phyloP scores from a whole-genome alignment of 2,329 filamentous ascomycete genomes.

The Cytospora schulzeri region DNA sequence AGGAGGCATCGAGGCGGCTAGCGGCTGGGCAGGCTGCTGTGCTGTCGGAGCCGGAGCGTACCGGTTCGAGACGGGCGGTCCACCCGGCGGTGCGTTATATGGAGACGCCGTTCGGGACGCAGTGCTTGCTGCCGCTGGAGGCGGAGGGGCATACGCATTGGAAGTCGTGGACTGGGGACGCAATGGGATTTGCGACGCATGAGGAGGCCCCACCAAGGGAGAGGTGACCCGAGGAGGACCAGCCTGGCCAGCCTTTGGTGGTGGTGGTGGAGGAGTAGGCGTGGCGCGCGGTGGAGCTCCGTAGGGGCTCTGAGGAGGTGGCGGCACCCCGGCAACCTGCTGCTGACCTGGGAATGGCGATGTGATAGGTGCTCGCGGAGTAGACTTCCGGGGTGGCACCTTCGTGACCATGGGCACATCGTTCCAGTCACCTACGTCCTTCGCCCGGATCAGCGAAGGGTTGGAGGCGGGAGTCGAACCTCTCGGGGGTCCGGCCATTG shows the following conservation, averaged over 20 bases:
- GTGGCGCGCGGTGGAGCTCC: constrained; percentile 57
- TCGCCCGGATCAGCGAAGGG: constrained; percentile 68
- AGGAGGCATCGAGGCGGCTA: constrained; percentile 42
- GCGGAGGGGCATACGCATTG: constrained; percentile 66
- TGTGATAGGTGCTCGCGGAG: constrained; percentile 71
- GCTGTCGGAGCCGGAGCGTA: constrained; percentile 71
- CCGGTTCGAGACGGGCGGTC: constrained; percentile 69
- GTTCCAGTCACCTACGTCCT: constrained; percentile 85
- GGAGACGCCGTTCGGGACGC: constrained; percentile 77
- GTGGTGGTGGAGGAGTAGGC: constrained; percentile 75
- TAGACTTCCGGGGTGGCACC: constrained; percentile 71
- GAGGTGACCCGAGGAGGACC: constrained; percentile 72
- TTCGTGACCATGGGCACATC: constrained; percentile 87
- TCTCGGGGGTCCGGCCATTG: constrained; percentile 48
- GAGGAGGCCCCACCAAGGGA: constrained; percentile 62
- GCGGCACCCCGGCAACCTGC: constrained; percentile 43
- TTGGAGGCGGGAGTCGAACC: constrained; percentile 67
- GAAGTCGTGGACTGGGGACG: constrained; percentile 60
- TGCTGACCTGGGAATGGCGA: constrained; percentile 75
- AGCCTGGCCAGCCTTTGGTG: constrained; percentile 70
- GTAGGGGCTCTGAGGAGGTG: constrained; percentile 61
- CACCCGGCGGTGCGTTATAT: constrained; percentile 78
- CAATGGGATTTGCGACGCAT: constrained; percentile 46
- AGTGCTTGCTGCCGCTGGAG: constrained; percentile 39
- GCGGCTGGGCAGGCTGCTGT: constrained; percentile 53